Evolutionary conservation across 2,329 filamentous ascomycete genomes (phyloP), one percentile per base, ranked within the genome.

Genomic region (Akanthomyces uredinophilus): DNA sequence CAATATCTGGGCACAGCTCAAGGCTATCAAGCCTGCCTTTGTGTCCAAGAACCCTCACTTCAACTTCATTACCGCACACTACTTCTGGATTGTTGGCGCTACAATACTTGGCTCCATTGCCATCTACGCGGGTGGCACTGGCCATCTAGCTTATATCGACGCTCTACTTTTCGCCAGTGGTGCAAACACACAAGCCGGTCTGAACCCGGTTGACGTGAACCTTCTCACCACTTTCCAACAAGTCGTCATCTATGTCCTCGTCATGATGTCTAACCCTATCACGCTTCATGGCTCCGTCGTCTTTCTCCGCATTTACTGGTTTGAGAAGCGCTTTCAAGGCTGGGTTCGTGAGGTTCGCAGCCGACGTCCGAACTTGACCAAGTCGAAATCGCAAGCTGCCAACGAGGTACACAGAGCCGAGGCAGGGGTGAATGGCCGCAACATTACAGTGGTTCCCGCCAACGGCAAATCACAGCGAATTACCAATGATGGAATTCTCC

Each of bases 231-330:
- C 86, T 5, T 90, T 89, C 65, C 89, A 91, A 71, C 89, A 95
- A 75, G 73, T 91, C 47, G 81, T 90, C 56, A 77, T 96, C 29
- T 92, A 89, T 68, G 69, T 92, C 7, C 80, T 91, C 46, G 80
- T 88, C 4, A 87, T 92, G 80, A 68, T 91, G 14, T 87, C 88
- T 29, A 96, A 92, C 56, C 92, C 92, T 0, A 95, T 96, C 64
- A 87, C 90, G 52, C 88, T 96, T 68, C 87, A 96, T 70, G 86
- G 90, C 2, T 89, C 86, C 50, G 92, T 99, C 50, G 95, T 99
- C 8, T 94, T 96, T 68, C 82, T 98, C 16, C 89, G 95, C 29
- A 80, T 99, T 1, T 97, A 96, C 76, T 99, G 94, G 94, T 99
- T 99, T 72, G 93, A 99, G 75, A 96, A 96, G 75, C 86, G 93